phyloP scores from a whole-genome alignment of 331 rosid genomes.

The Telfairia occidentalis region DNA sequence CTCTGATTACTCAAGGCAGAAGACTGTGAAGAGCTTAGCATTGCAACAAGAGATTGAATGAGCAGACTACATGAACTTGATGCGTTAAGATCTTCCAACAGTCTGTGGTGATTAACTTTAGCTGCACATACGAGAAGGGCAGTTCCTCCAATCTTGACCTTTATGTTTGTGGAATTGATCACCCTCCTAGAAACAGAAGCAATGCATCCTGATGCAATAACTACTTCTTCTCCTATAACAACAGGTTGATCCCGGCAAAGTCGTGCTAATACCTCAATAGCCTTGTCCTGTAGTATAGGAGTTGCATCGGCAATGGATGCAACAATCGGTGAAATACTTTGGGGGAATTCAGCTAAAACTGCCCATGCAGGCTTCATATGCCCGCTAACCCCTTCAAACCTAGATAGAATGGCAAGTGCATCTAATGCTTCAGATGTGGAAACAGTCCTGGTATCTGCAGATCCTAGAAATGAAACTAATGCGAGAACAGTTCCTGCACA shows the following conservation, averaged over 20 bases:
- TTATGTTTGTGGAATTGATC: conserved; percentile 51
- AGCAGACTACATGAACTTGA: conserved; percentile 49
- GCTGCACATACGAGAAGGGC: conserved; percentile 89
- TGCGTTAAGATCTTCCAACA: conserved; percentile 64
- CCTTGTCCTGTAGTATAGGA: conserved; percentile 73
- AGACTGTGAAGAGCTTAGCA: conserved; percentile 42
- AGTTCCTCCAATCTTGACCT: conserved; percentile 77
- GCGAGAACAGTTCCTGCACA: conserved; percentile 83
- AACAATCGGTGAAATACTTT: conserved; percentile 74
- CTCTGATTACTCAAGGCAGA: conserved; percentile 28
- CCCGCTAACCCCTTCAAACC: conserved; percentile 44
- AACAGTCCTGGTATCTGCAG: conserved; percentile 51
- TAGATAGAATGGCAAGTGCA: conserved; percentile 85
- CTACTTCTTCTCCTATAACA: conserved; percentile 59
- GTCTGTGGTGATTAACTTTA: conserved; percentile 58
- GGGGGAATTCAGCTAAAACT: conserved; percentile 72
- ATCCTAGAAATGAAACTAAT: conserved; percentile 71
- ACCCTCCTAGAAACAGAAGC: conserved; percentile 69
- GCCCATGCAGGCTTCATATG: conserved; percentile 76
- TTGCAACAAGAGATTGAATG: conserved; percentile 71
- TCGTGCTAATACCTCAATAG: conserved; percentile 74
- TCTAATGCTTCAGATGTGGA: conserved; percentile 76
- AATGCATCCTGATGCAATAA: conserved; percentile 56
- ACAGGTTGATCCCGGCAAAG: conserved; percentile 73
- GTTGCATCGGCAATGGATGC: conserved; percentile 58